phyloP scores from a whole-genome alignment of 306 rosid species.

The Sphenostylis stenocarpa region DNA sequence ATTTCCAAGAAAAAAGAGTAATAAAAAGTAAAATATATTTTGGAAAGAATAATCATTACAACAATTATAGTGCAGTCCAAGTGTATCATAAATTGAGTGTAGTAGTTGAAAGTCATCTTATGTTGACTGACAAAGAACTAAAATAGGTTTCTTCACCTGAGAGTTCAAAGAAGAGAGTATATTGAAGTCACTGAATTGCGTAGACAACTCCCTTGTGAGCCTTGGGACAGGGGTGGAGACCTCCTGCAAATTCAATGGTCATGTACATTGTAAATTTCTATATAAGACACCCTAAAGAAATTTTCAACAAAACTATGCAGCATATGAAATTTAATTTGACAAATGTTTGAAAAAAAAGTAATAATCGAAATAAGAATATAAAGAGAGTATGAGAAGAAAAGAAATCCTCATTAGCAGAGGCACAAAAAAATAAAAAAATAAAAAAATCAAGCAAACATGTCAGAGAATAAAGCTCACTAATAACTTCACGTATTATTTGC shows the following conservation, averaged over 20 bases:
- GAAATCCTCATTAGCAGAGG: not conserved
- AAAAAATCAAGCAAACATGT: not conserved
- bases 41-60: not conserved
- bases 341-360: not conserved
- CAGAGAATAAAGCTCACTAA: conserved; percentile 8
- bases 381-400: conserved; percentile 6
- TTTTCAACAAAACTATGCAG: conserved; percentile 19
- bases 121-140: not conserved
- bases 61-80: not conserved
- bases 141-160: conserved; percentile 63
- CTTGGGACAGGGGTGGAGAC: conserved; percentile 80
- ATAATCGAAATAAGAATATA: conserved; percentile 10
- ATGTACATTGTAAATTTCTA: conserved; percentile 31
- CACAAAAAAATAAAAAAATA: too few species aligned
- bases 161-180: conserved; percentile 96
- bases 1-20: not conserved
- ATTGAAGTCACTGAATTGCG: conserved; percentile 89
- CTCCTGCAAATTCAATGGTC: conserved; percentile 63
- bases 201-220: conserved; percentile 77
- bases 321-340: conserved; percentile 5
- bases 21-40: conserved; percentile 18
- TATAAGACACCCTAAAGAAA: conserved; percentile 14
- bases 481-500: conserved; percentile 11
- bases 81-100: conserved; percentile 21
- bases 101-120: conserved; percentile 13